Evolutionary conservation across 345 rosid species (phyloP), one percentile per base, ranked within the genome.

Genomic region (Citrus hindsii): DNA sequence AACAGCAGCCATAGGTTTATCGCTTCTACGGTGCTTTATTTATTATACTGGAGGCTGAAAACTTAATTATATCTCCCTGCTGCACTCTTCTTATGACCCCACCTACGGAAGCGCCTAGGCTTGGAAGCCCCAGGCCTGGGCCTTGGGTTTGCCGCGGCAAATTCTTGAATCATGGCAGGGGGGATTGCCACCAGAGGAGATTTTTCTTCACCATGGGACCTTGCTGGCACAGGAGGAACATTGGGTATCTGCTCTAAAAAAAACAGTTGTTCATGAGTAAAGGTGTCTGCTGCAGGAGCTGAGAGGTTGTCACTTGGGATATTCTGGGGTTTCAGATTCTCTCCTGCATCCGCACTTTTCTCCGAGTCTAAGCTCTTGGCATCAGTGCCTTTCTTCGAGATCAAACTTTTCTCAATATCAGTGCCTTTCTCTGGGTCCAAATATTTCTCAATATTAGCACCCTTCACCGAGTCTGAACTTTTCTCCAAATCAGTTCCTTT

Each of bases 321-420:
- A 71, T 71, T 30, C 42, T 19, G 9, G 4, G 25, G 74, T 71
- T 14, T 19, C 16, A 71, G 58, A 53, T 18, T 18, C 14, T 71
- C 40, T 53, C 32, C 42, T 18, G 61, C 40, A 71, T 10, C 74
- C 6, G 28, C 0, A 7, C 13, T 22, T 71, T 71, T 71, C 74
- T 32, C 42, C 1, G 62, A 53, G 40, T 53, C 74, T 37, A 53
- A 30, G 25, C 62, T 71, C 74, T 71, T 61, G 33, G 42, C 55
- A 30, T 71, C 74, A 71, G 62, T 53, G 18, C 61, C 62, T 53
- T 71, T 37, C 42, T 53, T 25, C 2, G 28, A 71, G 38, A 19
- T 38, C 40, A 7, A 70, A 55, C 74, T 30, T 22, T 68, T 68
- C 71, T 68, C 71, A 68, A 22, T 37, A 67, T 22, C 70, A 67